Evolutionary conservation across 495 filamentous ascomycete genomes (phyloP), one percentile per base, ranked within the genome.

Genomic region (Staphylotrichum tortipilum): DNA sequence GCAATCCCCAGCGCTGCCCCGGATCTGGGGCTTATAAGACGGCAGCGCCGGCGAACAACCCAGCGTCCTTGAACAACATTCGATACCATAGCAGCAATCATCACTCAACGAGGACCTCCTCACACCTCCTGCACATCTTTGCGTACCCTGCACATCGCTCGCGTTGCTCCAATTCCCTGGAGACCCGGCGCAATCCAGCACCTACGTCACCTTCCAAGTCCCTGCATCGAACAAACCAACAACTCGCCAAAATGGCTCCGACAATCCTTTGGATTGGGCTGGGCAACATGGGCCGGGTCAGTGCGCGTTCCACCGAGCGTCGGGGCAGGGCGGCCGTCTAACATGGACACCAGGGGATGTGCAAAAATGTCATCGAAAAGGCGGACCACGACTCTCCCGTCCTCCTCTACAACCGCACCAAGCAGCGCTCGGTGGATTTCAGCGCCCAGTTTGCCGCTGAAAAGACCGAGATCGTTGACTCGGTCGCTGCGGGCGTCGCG

Each of bases 271-370:
- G 84, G 82, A 85, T 94, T 47, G 89, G 89, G 44, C 73, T 95
- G 46, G 89, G 89, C 8, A 95, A 95, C 65, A 94, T 95, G 78
- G 89, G 89, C 52, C 75, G 85, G 50, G 88, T 89, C 73, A 71
- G 80, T 72, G 23, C 12, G 42, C 5, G 31, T 10, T 5, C 30
- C 55, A 46, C 12, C 26, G 19, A 31, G 38, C 38, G 17, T 8
- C 29, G 14, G 39, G 45, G 36, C 37, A 35, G 12, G n/a, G 11
- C 18, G 14, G 21, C 26, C 0, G 6, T 29, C 60, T 59, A 57
- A 63, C 49, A 38, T 9, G 46, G 12, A 33, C 36, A 22, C 44
- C 64, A 92, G 85, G 89, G 87, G 49, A 95, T 95, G 88, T 75
- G 72, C 65, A 83, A 82, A 60, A 96, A 94, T 66, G 68, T 96